A percentile compares a stretch with the other conserved stretches of the same genome.
Evolutionary conservation across 108 stramenopile genomes (phyloP).

Genomic region (Skeletonema marinoi): DNA sequence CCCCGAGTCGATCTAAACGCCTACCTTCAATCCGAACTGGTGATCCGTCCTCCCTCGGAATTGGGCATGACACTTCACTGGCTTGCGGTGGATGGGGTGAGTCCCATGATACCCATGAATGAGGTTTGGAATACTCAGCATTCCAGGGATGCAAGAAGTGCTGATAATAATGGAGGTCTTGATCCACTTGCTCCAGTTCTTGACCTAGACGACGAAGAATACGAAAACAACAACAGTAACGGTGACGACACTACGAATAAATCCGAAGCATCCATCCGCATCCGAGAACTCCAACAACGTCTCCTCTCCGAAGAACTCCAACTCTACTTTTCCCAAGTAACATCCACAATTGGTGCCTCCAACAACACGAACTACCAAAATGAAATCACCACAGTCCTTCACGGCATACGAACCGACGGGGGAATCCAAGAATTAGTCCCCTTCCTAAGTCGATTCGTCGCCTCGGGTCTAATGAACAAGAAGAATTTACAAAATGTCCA

Average conservation of each 20-base stretch:
- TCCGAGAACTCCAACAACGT: conserved; percentile 74
- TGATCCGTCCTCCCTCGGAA: conserved; percentile 71
- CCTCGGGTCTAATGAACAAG: conserved; percentile 52
- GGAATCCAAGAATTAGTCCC: conserved; percentile 87
- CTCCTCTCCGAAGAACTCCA: conserved; percentile 83
- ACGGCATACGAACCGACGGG: conserved; percentile 53
- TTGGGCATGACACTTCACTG: conserved; percentile 76
- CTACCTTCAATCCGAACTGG: conserved; percentile 64
- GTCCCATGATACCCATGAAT: conserved; percentile 72
- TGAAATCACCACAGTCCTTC: conserved; percentile 13
- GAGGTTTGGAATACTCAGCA: conserved; percentile 27
- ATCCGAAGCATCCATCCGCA: conserved; percentile 44
- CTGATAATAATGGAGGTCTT: neutral
- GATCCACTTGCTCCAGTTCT: neutral
- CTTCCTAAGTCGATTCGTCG: conserved; percentile 71
- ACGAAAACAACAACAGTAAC: neutral
- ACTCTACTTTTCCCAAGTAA: conserved; percentile 77
- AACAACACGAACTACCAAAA: conserved; percentile 22
- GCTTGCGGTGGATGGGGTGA: conserved; percentile 84
- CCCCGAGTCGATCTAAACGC: conserved; percentile 68
- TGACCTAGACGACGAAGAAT: conserved; percentile 5
- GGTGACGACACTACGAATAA: neutral
- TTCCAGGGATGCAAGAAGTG: neutral
- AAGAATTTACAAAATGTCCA: conserved; percentile 63
- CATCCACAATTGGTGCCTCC: conserved; percentile 65